Evolutionary conservation across 805 yeast species (phyloP).

Genomic region (Ogataea nitratoaversa): DNA sequence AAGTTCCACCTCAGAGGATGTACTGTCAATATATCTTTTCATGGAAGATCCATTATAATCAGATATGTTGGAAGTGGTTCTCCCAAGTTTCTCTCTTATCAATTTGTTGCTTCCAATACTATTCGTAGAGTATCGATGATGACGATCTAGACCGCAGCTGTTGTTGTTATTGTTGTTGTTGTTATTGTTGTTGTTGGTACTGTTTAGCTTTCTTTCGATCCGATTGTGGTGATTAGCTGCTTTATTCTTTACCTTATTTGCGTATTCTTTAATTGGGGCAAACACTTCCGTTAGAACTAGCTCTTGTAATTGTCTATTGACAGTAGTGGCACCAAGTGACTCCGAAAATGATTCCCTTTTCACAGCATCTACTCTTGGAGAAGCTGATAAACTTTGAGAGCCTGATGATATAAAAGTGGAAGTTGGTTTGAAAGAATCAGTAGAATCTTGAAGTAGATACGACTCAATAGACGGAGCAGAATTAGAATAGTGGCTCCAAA

Average conservation of each 20-base stretch:
- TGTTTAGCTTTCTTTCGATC: too few species aligned
- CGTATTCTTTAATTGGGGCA: slow-evolving; percentile 42
- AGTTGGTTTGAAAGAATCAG: slow-evolving; percentile 1
- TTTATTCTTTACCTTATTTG: slow-evolving; percentile 19
- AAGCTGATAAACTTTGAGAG: slow-evolving; percentile 10
- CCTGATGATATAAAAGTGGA: slow-evolving; percentile 3
- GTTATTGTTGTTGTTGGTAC: too few species aligned
- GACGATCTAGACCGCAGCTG: background rate
- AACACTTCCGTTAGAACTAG: slow-evolving; percentile 70
- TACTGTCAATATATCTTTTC: background rate
- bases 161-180: background rate
- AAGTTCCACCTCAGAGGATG: background rate
- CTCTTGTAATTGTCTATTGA: slow-evolving; percentile 69
- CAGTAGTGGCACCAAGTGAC: slow-evolving; percentile 55
- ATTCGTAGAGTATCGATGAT: slow-evolving; percentile 24
- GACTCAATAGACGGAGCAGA: slow-evolving; percentile 37
- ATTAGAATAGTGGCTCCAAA: slow-evolving; percentile 57
- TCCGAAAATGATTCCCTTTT: slow-evolving; percentile 11
- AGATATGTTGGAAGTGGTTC: background rate
- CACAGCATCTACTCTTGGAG: slow-evolving; percentile 12
- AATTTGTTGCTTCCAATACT: slow-evolving; percentile 1
- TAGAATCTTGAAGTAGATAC: slow-evolving; percentile 6
- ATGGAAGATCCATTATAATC: background rate
- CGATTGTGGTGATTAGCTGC: slow-evolving; percentile 9
- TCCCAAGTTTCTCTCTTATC: slow-evolving; percentile 2